Conservation (phyloP, 1,284 basidiomycete genomes). For the Pulveroboletus sp. region DNA sequence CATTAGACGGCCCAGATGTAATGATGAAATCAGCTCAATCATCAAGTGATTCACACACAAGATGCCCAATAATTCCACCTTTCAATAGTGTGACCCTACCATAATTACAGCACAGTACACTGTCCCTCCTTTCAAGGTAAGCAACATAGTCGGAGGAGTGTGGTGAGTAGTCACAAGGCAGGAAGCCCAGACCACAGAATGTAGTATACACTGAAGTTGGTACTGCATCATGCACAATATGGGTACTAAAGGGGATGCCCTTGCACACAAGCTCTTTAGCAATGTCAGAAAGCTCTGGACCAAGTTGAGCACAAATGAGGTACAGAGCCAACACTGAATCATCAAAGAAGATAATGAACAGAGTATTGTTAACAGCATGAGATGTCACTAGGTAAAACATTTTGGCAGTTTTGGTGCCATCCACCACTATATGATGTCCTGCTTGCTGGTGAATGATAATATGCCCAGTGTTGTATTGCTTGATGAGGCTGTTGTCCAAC, state of each 20-base stretch:
- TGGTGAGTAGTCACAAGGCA: neutral
- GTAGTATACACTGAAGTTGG: neutral
- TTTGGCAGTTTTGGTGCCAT: too few relatives aligned
- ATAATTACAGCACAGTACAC: neutral
- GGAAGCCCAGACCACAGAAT: neutral
- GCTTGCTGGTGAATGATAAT: too few relatives aligned
- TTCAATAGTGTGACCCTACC: slow-evolving; percentile 8
- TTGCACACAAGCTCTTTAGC: neutral
- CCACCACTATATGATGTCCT: neutral
- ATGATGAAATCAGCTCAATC: neutral
- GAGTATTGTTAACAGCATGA: neutral
- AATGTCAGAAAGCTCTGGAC: neutral
- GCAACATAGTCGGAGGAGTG: neutral
- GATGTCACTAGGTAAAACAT: too few relatives aligned
- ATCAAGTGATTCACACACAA: slow-evolving; percentile 2
- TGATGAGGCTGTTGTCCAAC: neutral
- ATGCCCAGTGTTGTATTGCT: neutral
- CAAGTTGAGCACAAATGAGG: neutral
- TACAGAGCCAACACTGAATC: neutral
- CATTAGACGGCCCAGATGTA: neutral
- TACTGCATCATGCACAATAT: neutral
- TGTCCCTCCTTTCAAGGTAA: slow-evolving; percentile 4
- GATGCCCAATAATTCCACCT: slow-evolving; percentile 6
- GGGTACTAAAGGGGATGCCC: neutral
- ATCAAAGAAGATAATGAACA: neutral